Evolutionary conservation across 352 stramenopile species (phyloP).

Genomic region (Globisporangium splendens): DNA sequence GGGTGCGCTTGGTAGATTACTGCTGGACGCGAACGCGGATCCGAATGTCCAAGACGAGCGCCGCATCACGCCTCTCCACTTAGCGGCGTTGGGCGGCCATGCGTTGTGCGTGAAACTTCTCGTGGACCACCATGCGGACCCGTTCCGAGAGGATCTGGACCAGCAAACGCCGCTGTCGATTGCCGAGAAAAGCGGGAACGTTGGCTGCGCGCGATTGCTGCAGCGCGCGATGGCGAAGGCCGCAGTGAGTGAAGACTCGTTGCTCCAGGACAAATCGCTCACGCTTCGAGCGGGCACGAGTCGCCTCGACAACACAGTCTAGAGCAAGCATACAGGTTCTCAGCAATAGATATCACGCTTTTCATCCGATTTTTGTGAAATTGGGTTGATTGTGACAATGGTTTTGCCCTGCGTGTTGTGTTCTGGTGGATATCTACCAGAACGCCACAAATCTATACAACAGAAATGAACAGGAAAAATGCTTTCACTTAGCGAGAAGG

Average conservation of each 20-base stretch:
- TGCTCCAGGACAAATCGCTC: conserved; percentile 36
- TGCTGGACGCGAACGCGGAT: conserved; percentile 58
- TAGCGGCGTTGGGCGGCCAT: conserved; percentile 66
- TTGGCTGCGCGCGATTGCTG: conserved; percentile 66
- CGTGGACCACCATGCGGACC: conserved; percentile 73
- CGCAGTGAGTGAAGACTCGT: conserved; percentile 35
- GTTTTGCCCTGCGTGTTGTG: too few species aligned
- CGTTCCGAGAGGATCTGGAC: conserved; percentile 79
- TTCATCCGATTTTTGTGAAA: too few species aligned
- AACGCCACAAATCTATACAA: too few species aligned
- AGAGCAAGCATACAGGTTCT: conserved; percentile 5
- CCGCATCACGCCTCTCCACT: conserved; percentile 68
- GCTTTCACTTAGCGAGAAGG: too few species aligned
- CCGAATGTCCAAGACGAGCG: conserved; percentile 73
- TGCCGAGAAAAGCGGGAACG: conserved; percentile 72
- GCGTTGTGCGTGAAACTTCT: conserved; percentile 80
- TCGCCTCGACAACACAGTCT: conserved; percentile 72
- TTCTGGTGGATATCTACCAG: too few species aligned
- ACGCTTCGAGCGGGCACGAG: conserved; percentile 56
- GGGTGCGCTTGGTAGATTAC: conserved; percentile 23
- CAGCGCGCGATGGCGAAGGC: conserved; percentile 80
- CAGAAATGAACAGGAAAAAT: too few species aligned
- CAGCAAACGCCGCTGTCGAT: conserved; percentile 62
- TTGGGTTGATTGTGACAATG: too few species aligned
- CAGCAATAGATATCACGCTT: neutral